phyloP scores from a whole-genome alignment of 306 rosid species.

The Dalbergia cultrata region DNA sequence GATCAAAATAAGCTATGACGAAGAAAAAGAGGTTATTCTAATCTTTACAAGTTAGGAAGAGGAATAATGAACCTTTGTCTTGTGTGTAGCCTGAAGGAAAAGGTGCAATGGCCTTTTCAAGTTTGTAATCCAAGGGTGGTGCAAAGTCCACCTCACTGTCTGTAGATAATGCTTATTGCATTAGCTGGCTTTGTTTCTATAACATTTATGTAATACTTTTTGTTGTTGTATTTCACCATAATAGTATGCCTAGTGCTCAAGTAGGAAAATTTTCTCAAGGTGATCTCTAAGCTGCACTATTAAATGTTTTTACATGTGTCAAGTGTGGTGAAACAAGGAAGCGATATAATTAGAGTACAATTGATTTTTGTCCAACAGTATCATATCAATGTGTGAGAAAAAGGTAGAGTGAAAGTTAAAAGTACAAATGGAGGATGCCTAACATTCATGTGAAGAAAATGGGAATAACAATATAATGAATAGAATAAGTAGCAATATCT shows the following conservation, averaged over 20 bases:
- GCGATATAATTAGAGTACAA: too few relatives aligned
- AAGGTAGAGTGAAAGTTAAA: not conserved
- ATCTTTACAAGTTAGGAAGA: not conserved
- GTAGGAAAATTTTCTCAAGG: constrained; percentile 73
- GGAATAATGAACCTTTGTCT: constrained; percentile 51
- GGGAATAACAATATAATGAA: not conserved
- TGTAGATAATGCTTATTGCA: constrained; percentile 75
- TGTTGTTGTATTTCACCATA: constrained; percentile 78
- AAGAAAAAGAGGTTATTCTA: not conserved
- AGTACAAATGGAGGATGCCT: not conserved
- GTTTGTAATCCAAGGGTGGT: constrained; percentile 84
- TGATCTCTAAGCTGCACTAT: constrained; percentile 67
- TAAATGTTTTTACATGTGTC: not conserved
- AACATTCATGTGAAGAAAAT: not conserved
- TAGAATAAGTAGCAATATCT: not conserved
- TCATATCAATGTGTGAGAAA: not conserved
- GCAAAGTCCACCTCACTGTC: constrained; percentile 91
- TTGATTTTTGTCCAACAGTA: too few relatives aligned
- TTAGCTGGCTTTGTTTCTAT: constrained; percentile 71
- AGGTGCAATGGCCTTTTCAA: constrained; percentile 53
- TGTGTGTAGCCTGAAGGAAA: constrained; percentile 30
- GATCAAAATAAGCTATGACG: constrained; percentile 58
- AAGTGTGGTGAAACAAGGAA: too few relatives aligned
- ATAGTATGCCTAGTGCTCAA: constrained; percentile 73
- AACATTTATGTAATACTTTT: constrained; percentile 71